phyloP scores from a whole-genome alignment of 1,284 basidiomycete genomes.

The Trichosporon coremiiforme region DNA sequence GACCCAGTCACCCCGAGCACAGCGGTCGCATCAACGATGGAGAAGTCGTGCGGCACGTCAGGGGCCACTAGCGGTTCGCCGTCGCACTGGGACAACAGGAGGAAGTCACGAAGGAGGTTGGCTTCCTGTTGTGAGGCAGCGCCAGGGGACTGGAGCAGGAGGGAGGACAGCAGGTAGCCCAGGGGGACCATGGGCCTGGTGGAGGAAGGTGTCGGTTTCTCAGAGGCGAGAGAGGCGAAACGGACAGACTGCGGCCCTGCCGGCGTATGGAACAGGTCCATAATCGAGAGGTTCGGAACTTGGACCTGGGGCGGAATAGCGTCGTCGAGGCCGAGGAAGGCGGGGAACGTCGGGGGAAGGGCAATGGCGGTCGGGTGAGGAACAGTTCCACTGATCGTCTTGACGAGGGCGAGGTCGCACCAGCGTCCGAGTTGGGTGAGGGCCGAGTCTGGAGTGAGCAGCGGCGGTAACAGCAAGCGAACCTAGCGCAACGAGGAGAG shows the following conservation, averaged over 20 bases:
- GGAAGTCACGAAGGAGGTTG: background rate
- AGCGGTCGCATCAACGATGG: background rate
- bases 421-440: conserved; percentile 7
- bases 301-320: background rate
- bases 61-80: background rate
- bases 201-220: background rate
- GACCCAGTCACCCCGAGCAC: background rate
- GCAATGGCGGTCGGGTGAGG: conserved; percentile 15
- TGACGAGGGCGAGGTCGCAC: background rate
- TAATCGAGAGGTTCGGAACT: conserved; percentile 7
- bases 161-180: conserved; percentile 17
- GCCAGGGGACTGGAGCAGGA: conserved; percentile 14
- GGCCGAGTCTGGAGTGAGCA: conserved; percentile 10
- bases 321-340: conserved; percentile 7
- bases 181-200: background rate
- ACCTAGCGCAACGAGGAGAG: conserved; percentile 16
- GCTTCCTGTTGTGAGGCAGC: conserved; percentile 15
- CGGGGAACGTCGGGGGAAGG: conserved; percentile 2
- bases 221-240: background rate
- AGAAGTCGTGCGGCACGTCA: background rate
- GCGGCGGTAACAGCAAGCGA: background rate
- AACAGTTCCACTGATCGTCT: conserved; percentile 7
- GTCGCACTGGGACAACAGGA: background rate
- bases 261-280: conserved; percentile 10
- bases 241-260: background rate